Base-by-base conservation (phyloP, 768 basidiomycete genomes). In the Phaeotremella skinneri region DNA sequence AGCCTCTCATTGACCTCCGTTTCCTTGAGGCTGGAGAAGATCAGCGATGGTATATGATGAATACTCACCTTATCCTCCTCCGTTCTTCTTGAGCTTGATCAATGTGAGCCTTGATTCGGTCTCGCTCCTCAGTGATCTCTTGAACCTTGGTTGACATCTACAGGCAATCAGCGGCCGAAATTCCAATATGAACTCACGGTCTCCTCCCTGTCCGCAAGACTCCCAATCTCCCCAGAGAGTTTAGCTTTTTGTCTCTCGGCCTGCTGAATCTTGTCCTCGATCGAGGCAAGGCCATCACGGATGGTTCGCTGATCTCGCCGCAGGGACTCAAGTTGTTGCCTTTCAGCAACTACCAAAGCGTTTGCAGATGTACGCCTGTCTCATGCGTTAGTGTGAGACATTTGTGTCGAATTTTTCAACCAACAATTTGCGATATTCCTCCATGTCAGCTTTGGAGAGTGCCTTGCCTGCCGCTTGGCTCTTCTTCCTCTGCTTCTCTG, bases 1-100 rank as follows among this genome's bases (percentile, higher is more conserved):
- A 99, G 83, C 73, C 93, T 92, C 78, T 94, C 94, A 72, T 94
- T 93, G 25, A 87, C 83, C 68, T 99, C 93, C 0, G 85, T 83
- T 76, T 96, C 92, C 13, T 91, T 83, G 79, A 90, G 89, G 47
- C 92, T 98, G 52, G n/a, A 32, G 23, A 1, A 11, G 16, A 32
- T 58, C 52, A 58, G 52, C 39, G 6, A 25, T 2, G 26, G 30
- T 23, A 11, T 48, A 4, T 30, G 21, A 51, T 16, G 53, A 14
- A 1, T 0, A 75, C 87, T 37, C 69, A 93, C 92, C 81, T 81
- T 65, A 94, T 87, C 59, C 86, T 84, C 0, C 83, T 83, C 50
- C 87, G 82, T 79, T 97, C 94, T 2, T 89, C 85, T 64, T 89
- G 87, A 43, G 88, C 85, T 48, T 89, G 90, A 25, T 92, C 88